Conservation (phyloP, 2,329 filamentous ascomycete species). For the Beauveria scarabaeidicola region DNA sequence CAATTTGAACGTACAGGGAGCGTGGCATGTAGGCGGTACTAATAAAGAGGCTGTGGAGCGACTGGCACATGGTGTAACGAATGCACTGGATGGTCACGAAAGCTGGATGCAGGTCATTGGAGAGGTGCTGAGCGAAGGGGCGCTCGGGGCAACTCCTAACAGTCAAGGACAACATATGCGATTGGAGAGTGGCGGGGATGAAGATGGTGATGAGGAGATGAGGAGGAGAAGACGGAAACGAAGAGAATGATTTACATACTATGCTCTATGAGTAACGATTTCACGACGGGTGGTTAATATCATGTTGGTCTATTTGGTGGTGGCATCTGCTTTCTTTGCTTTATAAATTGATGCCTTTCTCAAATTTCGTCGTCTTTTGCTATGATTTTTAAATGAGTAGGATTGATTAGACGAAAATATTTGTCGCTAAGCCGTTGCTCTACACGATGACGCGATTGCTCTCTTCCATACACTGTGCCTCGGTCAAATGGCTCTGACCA, state of each 20-base stretch:
- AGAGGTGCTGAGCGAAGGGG: constrained; percentile 15
- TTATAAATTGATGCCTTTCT: neutral
- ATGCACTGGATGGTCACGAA: constrained; percentile 21
- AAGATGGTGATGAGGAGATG: neutral
- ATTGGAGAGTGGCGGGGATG: neutral
- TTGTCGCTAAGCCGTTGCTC: too few species aligned
- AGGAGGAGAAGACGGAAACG: neutral
- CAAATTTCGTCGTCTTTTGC: neutral
- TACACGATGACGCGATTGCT: too few species aligned
- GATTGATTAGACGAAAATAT: too few species aligned
- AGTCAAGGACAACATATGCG: neutral
- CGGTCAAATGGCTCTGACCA: too few species aligned
- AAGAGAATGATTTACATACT: neutral
- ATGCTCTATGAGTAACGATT: neutral
- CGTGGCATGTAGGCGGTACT: constrained; percentile 38
- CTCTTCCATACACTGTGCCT: too few species aligned
- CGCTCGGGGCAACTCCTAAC: neutral
- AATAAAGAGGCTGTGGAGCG: constrained; percentile 33
- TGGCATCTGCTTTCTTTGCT: neutral
- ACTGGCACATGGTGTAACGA: constrained; percentile 24
- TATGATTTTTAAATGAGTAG: too few species aligned
- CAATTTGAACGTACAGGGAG: constrained; percentile 30
- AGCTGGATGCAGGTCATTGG: constrained; percentile 20
- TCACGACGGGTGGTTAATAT: neutral
- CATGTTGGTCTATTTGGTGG: neutral